Evolutionary conservation across 768 basidiomycete genomes (phyloP).

Genomic region (Suillus variegatus): DNA sequence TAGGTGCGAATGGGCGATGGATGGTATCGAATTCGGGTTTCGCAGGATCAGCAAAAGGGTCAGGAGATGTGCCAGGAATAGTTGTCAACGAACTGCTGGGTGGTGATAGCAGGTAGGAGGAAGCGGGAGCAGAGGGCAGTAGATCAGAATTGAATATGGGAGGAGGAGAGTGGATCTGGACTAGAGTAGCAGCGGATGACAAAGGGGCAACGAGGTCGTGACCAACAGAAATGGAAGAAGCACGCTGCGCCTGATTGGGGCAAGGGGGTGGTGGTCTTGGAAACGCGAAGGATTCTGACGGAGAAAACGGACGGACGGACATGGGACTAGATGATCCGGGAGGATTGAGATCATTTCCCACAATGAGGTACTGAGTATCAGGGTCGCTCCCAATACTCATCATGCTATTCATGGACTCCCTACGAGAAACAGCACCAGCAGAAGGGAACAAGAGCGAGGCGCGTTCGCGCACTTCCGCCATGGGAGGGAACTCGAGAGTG

Average conservation of each 20-base stretch:
- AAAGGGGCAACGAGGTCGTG: slow-evolving; percentile 5
- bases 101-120: slow-evolving; percentile 14
- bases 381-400: slow-evolving; percentile 37
- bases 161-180: slow-evolving; percentile 20
- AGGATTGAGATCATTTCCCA: slow-evolving; percentile 26
- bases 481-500: slow-evolving; percentile 49
- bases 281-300: slow-evolving; percentile 68
- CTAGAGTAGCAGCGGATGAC: slow-evolving; percentile 21
- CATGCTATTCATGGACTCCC: slow-evolving; percentile 43
- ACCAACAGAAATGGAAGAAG: slow-evolving; percentile 3
- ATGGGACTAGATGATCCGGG: slow-evolving; percentile 49
- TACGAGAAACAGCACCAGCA: slow-evolving; percentile 26
- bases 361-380: slow-evolving; percentile 42
- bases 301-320: slow-evolving; percentile 66
- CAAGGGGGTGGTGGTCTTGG: slow-evolving; percentile 61
- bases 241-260: background rate
- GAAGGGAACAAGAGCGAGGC: slow-evolving; percentile 24
- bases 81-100: background rate
- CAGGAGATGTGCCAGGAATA: slow-evolving; percentile 6
- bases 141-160: slow-evolving; percentile 17
- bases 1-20: slow-evolving; percentile 55
- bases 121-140: slow-evolving; percentile 16
- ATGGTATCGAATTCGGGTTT: slow-evolving; percentile 46
- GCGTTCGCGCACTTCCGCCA: slow-evolving; percentile 53
- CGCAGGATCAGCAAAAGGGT: slow-evolving; percentile 39